These are phyloP conservation scores for Cytospora piceicola DNA, from an alignment of 2,329 filamentous ascomycete species.

Conservation along the genomic window DNA sequence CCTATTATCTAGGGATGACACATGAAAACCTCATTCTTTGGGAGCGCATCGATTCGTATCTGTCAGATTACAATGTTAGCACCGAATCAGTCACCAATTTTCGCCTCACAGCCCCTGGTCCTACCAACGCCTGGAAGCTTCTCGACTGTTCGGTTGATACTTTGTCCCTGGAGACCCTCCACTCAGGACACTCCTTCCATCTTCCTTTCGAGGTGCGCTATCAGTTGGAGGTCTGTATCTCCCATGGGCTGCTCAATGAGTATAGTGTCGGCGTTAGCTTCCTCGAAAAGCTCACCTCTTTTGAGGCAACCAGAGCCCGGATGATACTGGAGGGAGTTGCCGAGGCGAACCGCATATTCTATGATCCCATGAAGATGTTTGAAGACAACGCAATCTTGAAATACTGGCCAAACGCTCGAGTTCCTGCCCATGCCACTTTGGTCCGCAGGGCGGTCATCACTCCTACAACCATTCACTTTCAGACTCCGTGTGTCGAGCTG, in stretches of 20 bases:
- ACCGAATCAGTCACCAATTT: conserved; percentile 32
- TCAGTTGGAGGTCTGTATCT: conserved; percentile 92
- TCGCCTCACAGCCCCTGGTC: conserved; percentile 17
- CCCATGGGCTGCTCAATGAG: conserved; percentile 75
- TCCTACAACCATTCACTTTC: conserved; percentile 79
- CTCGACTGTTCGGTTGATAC: conserved; percentile 13
- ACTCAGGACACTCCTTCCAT: conserved; percentile 43
- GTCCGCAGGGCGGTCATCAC: conserved; percentile 80
- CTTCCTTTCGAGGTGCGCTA: conserved; percentile 79
- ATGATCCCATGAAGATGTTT: conserved; percentile 76
- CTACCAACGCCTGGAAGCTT: conserved; percentile 23
- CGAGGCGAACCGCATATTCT: conserved; percentile 63
- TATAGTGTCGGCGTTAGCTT: conserved; percentile 72
- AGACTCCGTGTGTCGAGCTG: conserved; percentile 77
- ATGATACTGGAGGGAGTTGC: conserved; percentile 75
- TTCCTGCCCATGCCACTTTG: conserved; percentile 74
- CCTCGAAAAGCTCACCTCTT: conserved; percentile 59
- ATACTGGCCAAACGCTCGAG: conserved; percentile 50
- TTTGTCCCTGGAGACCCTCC: conserved; percentile 37
- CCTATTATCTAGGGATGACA: conserved; percentile 53
- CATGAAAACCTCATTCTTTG: conserved; percentile 41
- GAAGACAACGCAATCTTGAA: conserved; percentile 52
- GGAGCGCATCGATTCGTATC: conserved; percentile 51
- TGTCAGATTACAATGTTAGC: conserved; percentile 75
- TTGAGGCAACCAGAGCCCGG: conserved; percentile 55